Conservation (phyloP, 1,139 yeast species). For the Arxiozyma slooffiae region DNA sequence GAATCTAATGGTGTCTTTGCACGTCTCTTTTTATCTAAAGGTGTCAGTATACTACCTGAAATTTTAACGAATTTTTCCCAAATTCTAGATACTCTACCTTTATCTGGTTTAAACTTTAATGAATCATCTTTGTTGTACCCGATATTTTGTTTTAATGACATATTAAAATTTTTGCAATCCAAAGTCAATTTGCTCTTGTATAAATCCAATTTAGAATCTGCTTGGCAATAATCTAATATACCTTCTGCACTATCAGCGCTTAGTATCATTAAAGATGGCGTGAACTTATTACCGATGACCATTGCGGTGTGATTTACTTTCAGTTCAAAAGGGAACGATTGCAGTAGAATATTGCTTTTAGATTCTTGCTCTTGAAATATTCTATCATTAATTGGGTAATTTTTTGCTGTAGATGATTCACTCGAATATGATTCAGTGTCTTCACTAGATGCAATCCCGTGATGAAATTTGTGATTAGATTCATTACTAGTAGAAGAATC, state of each 20-base stretch:
- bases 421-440: conserved; percentile 2
- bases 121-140: conserved; percentile 35
- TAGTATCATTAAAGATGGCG: conserved; percentile 61
- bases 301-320: conserved; percentile 60
- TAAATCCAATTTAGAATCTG: conserved; percentile 46
- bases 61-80: conserved; percentile 17
- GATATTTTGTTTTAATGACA: conserved; percentile 62
- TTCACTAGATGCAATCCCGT: background rate
- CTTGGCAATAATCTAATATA: conserved; percentile 43
- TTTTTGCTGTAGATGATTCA: background rate
- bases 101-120: conserved; percentile 15
- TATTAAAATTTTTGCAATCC: conserved; percentile 32
- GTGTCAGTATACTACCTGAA: conserved; percentile 12
- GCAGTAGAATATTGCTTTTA: conserved; percentile 25
- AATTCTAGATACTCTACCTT: conserved; percentile 16
- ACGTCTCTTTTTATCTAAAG: conserved; percentile 8
- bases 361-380: conserved; percentile 10
- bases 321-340: conserved; percentile 49
- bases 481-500: conserved; percentile 4
- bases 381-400: conserved; percentile 17
- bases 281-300: conserved; percentile 67
- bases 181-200: conserved; percentile 31
- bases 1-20: conserved; percentile 15
- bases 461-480: conserved; percentile 4
- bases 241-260: conserved; percentile 54